These are phyloP conservation scores for Dipteronia dyeriana DNA, from an alignment of 345 rosid genomes.

Conservation along the genomic window DNA sequence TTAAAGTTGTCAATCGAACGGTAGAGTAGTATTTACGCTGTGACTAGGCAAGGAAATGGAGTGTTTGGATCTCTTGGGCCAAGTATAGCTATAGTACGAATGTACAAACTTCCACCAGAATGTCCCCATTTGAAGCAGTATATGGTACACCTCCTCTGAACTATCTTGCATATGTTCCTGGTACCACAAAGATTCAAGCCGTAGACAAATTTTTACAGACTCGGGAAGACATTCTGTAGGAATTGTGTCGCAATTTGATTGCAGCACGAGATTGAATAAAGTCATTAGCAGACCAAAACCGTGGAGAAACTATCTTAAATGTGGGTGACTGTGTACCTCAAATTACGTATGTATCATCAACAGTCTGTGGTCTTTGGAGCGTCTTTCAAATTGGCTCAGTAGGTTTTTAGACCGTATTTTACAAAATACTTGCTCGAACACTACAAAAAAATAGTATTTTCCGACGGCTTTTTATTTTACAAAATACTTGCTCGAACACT, in stretches of 20 bases:
- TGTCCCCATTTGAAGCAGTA: no score
- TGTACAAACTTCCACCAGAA: no score
- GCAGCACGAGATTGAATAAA: background rate
- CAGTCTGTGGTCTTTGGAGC: background rate
- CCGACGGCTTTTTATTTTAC: background rate
- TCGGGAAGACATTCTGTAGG: background rate
- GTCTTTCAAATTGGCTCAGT: background rate
- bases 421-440: background rate
- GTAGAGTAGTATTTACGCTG: background rate
- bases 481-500: background rate
- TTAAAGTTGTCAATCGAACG: background rate
- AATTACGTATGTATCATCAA: background rate
- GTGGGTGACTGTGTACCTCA: background rate
- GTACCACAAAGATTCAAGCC: background rate
- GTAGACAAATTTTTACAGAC: background rate
- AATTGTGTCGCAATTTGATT: background rate
- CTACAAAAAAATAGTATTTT: no score
- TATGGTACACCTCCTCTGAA: background rate
- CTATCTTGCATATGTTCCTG: fast-evolving
- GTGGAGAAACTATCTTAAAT: background rate
- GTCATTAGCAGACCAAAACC: background rate
- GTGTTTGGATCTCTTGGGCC: background rate
- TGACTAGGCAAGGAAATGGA: background rate
- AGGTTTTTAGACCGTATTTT: background rate
- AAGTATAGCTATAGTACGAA: background rate